Evolutionary conservation across 768 basidiomycete genomes (phyloP).

Genomic region (Dioszegia hungarica): DNA sequence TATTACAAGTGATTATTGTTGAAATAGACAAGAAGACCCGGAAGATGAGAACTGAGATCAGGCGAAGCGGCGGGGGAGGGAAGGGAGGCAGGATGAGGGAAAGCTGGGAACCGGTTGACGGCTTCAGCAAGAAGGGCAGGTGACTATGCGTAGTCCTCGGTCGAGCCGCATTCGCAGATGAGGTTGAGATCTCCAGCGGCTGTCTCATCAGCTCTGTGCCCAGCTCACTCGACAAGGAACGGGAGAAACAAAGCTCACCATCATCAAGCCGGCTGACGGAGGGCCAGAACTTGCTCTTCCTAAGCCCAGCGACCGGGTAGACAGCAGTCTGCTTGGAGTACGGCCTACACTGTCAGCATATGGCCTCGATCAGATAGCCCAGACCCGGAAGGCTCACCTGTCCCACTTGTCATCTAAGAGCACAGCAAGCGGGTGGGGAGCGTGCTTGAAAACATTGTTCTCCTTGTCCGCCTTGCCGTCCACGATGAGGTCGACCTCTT

Average conservation of each 20-base stretch:
- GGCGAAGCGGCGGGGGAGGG: no score
- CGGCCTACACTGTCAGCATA: slow-evolving; percentile 52
- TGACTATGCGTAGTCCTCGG: slow-evolving; percentile 47
- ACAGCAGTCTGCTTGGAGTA: slow-evolving; percentile 87
- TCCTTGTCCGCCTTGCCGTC: slow-evolving; percentile 81
- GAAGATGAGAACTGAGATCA: no score
- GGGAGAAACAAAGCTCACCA: slow-evolving; percentile 56
- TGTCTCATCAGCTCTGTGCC: slow-evolving; percentile 41
- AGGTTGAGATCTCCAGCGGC: slow-evolving; percentile 92
- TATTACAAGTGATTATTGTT: no score
- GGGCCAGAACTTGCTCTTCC: slow-evolving; percentile 95
- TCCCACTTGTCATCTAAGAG: slow-evolving; percentile 80
- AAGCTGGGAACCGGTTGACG: no score
- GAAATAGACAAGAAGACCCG: no score
- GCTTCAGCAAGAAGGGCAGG: not conserved
- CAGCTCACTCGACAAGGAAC: not conserved
- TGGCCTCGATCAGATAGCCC: not conserved
- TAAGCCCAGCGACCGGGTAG: slow-evolving; percentile 76
- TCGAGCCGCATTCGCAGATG: slow-evolving; percentile 52
- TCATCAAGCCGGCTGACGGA: slow-evolving; percentile 87
- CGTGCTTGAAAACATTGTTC: slow-evolving; percentile 88
- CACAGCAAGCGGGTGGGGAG: slow-evolving; percentile 80
- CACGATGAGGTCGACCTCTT: slow-evolving; percentile 82
- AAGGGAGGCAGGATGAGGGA: no score
- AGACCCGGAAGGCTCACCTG: slow-evolving; percentile 39